These are phyloP conservation scores for Coemansia sp. DNA, from an alignment of 192 early-diverging fungal genomes.

Conservation along the genomic window DNA sequence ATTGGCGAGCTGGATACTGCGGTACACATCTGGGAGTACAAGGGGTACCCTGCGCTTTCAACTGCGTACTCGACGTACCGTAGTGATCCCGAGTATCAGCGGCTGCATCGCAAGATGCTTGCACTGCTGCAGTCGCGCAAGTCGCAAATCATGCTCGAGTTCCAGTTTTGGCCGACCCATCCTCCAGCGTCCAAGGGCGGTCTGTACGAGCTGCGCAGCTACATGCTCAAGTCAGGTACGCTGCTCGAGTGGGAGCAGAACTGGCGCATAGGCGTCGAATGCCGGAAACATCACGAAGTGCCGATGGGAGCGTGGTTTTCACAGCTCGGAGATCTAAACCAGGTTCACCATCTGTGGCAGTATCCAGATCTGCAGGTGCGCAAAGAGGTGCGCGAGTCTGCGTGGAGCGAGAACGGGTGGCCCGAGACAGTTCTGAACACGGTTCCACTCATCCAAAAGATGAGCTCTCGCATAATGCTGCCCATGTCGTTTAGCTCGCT, in stretches of 20 bases:
- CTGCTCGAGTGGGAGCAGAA: constrained; percentile 91
- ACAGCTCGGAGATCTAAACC: constrained; percentile 83
- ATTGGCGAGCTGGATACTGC: constrained; percentile 87
- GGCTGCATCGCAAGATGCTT: constrained; percentile 66
- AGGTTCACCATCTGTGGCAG: constrained; percentile 91
- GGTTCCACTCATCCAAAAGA: constrained; percentile 74
- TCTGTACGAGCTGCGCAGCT: constrained; percentile 90
- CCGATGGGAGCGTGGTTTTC: constrained; percentile 97
- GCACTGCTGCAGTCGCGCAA: constrained; percentile 71
- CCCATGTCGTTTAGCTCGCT: constrained; percentile 78
- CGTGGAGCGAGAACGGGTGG: constrained; percentile 95
- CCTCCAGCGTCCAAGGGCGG: constrained; percentile 74
- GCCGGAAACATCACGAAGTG: constrained; percentile 80
- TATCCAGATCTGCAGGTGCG: constrained; percentile 86
- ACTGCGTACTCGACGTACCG: constrained; percentile 62
- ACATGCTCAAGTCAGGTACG: constrained; percentile 81
- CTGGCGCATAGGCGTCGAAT: constrained; percentile 87
- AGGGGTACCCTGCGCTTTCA: constrained; percentile 80
- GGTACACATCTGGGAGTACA: constrained; percentile 90
- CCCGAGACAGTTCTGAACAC: constrained; percentile 89
- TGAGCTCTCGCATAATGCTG: constrained; percentile 78
- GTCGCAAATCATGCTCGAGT: constrained; percentile 88
- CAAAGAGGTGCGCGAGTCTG: constrained; percentile 85
- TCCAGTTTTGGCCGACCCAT: constrained; percentile 85
- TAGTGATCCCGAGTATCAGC: constrained; percentile 64